These are phyloP conservation scores for Daldinia sp. DNA, from an alignment of 2,329 filamentous ascomycete genomes.

Conservation along the genomic window DNA sequence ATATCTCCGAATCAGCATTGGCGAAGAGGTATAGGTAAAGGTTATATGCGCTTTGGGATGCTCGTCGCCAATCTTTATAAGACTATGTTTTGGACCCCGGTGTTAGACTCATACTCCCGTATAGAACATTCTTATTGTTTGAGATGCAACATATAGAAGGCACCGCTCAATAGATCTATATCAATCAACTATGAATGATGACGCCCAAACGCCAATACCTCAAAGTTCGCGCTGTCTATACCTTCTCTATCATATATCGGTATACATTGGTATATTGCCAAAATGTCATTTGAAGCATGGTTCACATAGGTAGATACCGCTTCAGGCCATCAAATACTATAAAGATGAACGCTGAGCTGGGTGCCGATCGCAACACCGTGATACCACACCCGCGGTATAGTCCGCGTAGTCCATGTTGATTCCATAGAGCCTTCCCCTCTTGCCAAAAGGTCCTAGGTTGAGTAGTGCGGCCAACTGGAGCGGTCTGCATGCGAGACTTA, in stretches of 20 bases:
- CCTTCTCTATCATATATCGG: constrained; percentile 21
- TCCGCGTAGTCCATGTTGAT: constrained; percentile 82
- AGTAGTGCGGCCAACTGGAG: constrained; percentile 71
- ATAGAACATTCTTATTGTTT: constrained; percentile 2
- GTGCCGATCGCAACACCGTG: constrained; percentile 86
- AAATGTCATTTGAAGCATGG: constrained; percentile 47
- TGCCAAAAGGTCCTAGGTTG: constrained; percentile 75
- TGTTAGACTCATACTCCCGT: constrained; percentile 1
- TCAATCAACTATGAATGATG: constrained; percentile 22
- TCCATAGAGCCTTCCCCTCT: constrained; percentile 82
- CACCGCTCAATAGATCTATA: constrained; percentile 17
- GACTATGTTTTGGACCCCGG: neutral
- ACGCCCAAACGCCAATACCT: constrained; percentile 38
- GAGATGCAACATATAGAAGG: neutral
- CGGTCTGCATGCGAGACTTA: constrained; percentile 96
- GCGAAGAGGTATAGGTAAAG: constrained; percentile 37
- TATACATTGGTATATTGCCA: constrained; percentile 44
- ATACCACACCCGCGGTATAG: constrained; percentile 96
- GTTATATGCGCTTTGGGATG: neutral
- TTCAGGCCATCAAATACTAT: constrained; percentile 92
- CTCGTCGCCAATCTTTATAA: neutral
- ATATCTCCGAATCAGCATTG: constrained; percentile 57
- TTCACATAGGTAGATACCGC: constrained; percentile 68
- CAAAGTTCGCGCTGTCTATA: constrained; percentile 14
- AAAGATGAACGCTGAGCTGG: constrained; percentile 98